A percentile compares a stretch with the other conserved stretches of the same genome.
Conservation (phyloP, 805 yeast genomes). For the Saturnispora ahearnii region DNA sequence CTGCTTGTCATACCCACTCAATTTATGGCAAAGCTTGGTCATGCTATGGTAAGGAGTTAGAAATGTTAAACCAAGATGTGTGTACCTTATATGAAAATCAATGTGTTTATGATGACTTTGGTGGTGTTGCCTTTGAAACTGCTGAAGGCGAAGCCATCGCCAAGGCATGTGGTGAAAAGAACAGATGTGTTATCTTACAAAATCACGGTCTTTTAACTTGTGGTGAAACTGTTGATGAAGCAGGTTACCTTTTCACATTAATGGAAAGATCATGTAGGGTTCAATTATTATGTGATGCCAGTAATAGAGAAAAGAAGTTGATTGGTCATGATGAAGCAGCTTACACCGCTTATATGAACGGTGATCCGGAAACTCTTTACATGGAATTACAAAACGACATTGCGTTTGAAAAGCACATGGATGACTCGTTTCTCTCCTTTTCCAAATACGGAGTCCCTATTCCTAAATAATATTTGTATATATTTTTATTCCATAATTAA, state of each 20-base stretch:
- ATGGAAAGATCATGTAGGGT: constrained; percentile 59
- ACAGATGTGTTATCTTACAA: constrained; percentile 46
- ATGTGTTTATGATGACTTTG: constrained; percentile 58
- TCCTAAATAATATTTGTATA: not conserved
- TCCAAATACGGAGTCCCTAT: constrained; percentile 13
- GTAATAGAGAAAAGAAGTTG: constrained; percentile 31
- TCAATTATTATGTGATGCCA: constrained; percentile 56
- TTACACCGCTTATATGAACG: constrained; percentile 49
- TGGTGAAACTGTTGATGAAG: constrained; percentile 65
- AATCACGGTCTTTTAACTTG: constrained; percentile 70
- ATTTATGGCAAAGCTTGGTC: constrained; percentile 57
- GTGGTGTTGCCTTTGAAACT: constrained; percentile 67
- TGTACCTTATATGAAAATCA: constrained; percentile 61
- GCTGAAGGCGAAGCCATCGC: constrained; percentile 60
- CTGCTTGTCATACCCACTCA: constrained; percentile 68
- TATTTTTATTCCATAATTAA: not conserved
- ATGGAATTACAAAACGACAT: constrained; percentile 67
- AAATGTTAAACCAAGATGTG: constrained; percentile 74
- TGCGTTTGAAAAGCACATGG: constrained; percentile 36
- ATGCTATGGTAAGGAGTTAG: constrained; percentile 55
- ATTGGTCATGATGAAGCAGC: constrained; percentile 58
- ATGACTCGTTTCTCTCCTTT: constrained; percentile 23
- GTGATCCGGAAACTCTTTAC: constrained; percentile 61
- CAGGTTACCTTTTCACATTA: constrained; percentile 54
- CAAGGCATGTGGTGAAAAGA: constrained; percentile 48